Evolutionary conservation across 257 asterid species (phyloP).

Genomic region (Petrea volubilis): DNA sequence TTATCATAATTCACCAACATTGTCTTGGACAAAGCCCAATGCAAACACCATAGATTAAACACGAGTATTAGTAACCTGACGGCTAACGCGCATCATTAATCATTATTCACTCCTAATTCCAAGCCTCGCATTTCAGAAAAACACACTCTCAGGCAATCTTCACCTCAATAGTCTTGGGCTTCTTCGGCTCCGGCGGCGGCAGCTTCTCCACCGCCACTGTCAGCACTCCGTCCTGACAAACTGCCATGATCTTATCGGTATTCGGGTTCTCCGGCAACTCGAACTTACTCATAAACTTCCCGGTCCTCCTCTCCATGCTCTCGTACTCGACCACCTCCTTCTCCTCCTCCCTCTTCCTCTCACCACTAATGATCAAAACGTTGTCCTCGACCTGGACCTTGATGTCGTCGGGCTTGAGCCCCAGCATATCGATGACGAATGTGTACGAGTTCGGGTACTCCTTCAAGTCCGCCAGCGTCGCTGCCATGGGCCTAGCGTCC

Average conservation of each 20-base stretch:
- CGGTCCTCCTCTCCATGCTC: conserved; percentile 74
- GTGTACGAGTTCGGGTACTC: conserved; percentile 56
- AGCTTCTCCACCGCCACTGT: conserved; percentile 67
- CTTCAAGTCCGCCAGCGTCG: conserved; percentile 76
- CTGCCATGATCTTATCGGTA: conserved; percentile 56
- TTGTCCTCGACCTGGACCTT: conserved; percentile 75
- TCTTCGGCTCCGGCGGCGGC: conserved; percentile 92
- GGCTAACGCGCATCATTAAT: neutral
- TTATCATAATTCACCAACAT: too few species aligned
- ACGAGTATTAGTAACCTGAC: too few species aligned
- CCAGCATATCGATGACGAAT: conserved; percentile 79
- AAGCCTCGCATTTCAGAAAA: too few species aligned
- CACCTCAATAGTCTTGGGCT: conserved; percentile 72
- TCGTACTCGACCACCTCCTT: conserved; percentile 59
- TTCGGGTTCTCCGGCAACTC: conserved; percentile 77
- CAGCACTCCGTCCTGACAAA: conserved; percentile 76
- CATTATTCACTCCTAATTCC: neutral
- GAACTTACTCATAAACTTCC: conserved; percentile 79
- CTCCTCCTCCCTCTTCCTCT: conserved; percentile 61
- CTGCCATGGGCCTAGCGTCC: conserved; percentile 77
- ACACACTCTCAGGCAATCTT: conserved; percentile 47
- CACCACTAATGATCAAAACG: conserved; percentile 58
- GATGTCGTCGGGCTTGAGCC: conserved; percentile 67
- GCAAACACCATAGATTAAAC: too few species aligned
- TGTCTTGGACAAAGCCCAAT: too few species aligned